Evolutionary conservation across 2,329 filamentous ascomycete genomes (phyloP).

Genomic region (Neospermospora avenae): DNA sequence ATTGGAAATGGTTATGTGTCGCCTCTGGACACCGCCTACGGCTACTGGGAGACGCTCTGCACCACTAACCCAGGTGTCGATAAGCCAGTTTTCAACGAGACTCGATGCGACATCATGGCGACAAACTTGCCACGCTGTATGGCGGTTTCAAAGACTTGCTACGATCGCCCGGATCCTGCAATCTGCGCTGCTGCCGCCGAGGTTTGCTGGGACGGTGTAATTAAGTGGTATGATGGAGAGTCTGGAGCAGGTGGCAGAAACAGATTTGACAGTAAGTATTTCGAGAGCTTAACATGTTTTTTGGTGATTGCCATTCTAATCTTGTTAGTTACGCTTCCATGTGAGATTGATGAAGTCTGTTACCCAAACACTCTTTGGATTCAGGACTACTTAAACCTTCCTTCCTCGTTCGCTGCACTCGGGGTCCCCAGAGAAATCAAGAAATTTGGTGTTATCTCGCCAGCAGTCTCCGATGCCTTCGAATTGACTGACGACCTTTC

Average conservation of each 20-base stretch:
- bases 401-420: conserved; percentile 46
- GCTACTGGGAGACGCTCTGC: conserved; percentile 46
- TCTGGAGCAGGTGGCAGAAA: conserved; percentile 40
- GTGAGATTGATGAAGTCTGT: conserved; percentile 39
- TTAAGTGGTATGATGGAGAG: conserved; percentile 41
- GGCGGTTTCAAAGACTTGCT: conserved; percentile 40
- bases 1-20: conserved; percentile 47
- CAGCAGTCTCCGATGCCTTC: conserved; percentile 45
- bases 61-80: conserved; percentile 44
- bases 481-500: conserved; percentile 52
- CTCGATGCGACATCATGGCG: conserved; percentile 45
- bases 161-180: conserved; percentile 39
- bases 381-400: conserved; percentile 25
- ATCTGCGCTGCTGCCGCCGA: conserved; percentile 39
- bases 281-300: not conserved
- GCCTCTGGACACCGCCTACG: conserved; percentile 39
- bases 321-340: conserved; percentile 36
- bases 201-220: conserved; percentile 40
- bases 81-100: conserved; percentile 43
- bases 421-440: conserved; percentile 48
- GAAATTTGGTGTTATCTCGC: conserved; percentile 50
- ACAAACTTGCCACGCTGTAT: conserved; percentile 44
- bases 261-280: conserved; percentile 39
- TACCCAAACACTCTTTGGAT: conserved; percentile 31
- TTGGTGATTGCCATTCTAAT: not conserved